Base-by-base conservation (phyloP, 1,284 basidiomycete species). In the Athelia sp. region DNA sequence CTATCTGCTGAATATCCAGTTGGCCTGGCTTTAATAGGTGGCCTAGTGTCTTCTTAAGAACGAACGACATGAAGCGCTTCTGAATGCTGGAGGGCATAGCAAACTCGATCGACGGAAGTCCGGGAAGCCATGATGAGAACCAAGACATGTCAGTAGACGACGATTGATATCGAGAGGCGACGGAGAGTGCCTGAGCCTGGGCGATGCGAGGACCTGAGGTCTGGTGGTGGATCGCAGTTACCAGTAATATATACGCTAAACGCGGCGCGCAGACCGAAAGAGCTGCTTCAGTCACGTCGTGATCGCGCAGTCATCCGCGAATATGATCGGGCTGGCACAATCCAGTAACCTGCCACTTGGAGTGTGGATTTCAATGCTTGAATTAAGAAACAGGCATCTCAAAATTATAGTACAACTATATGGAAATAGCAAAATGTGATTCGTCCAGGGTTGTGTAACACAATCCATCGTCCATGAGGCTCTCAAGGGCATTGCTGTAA, bases 21-120 rank as follows among this genome's bases (percentile, higher is more conserved):
- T 94, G 91, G 11, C 91, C 92, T 21, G 89, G 89, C 60, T 87
- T 86, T 54, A 98, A 78, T 54, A 97, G 79, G 60, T 89, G 87
- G 2, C 95, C 95, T 0, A 98, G 73, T 2, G 84, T 79, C 54
- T 85, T 84, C 71, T 86, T 89, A 54, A 98, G 76, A 43, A 93
- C 72, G 65, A 93, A 98, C 2, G 92, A 92, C 24, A 98, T 76
- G 68, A 98, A 93, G 46, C 91, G 82, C 48, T 85, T 78, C 70
- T 98, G 94, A 42, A 98, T 85, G 55, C 81, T 79, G 4, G 89
- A 80, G 6, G 95, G 90, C 15, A 97, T 73, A 1, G 88, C 72
- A 13, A 29, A 29, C 26, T 29, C 81, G 61, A 87, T 70, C 45
- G 74, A 75, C 15, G 85, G 83, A 46, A 82, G 64, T 31, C 64